Base-by-base conservation (phyloP, 371 early-diverging fungal species). In the Blakeslea trispora region DNA sequence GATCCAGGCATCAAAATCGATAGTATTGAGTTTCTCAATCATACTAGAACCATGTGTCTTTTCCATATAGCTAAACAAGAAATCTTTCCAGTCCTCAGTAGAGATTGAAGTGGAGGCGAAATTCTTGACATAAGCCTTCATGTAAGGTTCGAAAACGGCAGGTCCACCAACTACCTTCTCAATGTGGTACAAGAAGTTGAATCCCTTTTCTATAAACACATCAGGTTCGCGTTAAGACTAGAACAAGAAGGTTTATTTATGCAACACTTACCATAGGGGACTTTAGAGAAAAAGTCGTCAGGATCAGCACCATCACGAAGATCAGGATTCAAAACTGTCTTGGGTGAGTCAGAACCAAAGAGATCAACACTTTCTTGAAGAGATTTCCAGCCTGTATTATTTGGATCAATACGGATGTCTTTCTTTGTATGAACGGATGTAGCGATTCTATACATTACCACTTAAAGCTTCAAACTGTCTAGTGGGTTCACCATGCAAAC, bases 1-100 rank as follows among this genome's bases (percentile, higher is more conserved):
- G 57, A 97, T 83, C 98, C 98, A 98, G 23, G 78, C 68, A 62
- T 97, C 85, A 89, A 93, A 97, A 60, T 96, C 93, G 40, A 98
- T 83, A 19, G 71, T 69, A 52, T 87, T 78, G 51, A 92, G 73
- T 53, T 84, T 72, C 19, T 83, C 82, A 21, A 85, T 71, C 77
- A 92, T 91, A 22, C 80, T 79, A 28, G 77, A 56, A 46, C 88
- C 87, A 59, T 86, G 75, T 13, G 73, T 68, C 57, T 83, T 66
- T 46, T 81, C 81, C 69, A 82, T 81, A 78, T 85, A 95, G 35
- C 75, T 66, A 66, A 85, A 90, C 57, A 98, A 68, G 66, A 82
- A 90, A 8, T 72, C 73, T 75, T 92, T 90, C 89, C 94, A 98
- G 57, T 95, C 86, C 31, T 86, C 77, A 4, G 95, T 93, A 49